Evolutionary conservation across 805 yeast genomes (phyloP).

Genomic region (Yarrowia osloensis): DNA sequence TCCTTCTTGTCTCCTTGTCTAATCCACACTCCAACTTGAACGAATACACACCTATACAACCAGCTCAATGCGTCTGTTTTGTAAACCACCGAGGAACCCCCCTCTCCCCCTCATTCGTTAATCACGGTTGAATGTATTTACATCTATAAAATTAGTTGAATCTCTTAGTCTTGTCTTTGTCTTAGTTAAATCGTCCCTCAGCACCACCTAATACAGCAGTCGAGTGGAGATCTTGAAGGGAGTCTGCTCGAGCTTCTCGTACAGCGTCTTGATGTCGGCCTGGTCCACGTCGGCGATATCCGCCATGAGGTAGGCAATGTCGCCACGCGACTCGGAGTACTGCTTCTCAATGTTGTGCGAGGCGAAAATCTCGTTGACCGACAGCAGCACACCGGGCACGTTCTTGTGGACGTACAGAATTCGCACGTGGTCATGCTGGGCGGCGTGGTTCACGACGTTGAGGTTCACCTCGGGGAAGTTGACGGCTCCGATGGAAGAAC

Average conservation of each 20-base stretch:
- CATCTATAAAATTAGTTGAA: slow-evolving; percentile 28
- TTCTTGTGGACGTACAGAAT: slow-evolving; percentile 95
- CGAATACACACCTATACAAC: too few relatives aligned
- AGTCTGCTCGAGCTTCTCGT: slow-evolving; percentile 83
- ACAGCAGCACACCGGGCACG: slow-evolving; percentile 97
- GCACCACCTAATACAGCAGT: slow-evolving; percentile 62
- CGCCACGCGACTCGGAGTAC: slow-evolving; percentile 95
- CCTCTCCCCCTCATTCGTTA: too few relatives aligned
- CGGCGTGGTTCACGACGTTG: slow-evolving; percentile 84
- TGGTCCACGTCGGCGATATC: slow-evolving; percentile 85
- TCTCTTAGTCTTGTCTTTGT: not conserved
- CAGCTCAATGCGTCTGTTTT: too few relatives aligned
- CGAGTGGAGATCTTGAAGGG: slow-evolving; percentile 90
- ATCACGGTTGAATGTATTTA: slow-evolving; percentile 29
- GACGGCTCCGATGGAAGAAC: slow-evolving; percentile 90
- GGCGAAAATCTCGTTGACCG: slow-evolving; percentile 93
- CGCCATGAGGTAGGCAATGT: slow-evolving; percentile 96
- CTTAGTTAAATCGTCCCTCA: not conserved
- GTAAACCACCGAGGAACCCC: too few relatives aligned
- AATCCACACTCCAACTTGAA: too few relatives aligned
- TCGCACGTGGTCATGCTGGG: slow-evolving; percentile 78
- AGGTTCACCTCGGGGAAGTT: slow-evolving; percentile 98
- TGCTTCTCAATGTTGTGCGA: slow-evolving; percentile 97
- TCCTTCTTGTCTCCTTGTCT: too few relatives aligned
- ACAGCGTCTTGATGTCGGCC: slow-evolving; percentile 79